These are phyloP conservation scores for Ascobolus immersus DNA, from an alignment of 495 filamentous ascomycete genomes.

Conservation along the genomic window DNA sequence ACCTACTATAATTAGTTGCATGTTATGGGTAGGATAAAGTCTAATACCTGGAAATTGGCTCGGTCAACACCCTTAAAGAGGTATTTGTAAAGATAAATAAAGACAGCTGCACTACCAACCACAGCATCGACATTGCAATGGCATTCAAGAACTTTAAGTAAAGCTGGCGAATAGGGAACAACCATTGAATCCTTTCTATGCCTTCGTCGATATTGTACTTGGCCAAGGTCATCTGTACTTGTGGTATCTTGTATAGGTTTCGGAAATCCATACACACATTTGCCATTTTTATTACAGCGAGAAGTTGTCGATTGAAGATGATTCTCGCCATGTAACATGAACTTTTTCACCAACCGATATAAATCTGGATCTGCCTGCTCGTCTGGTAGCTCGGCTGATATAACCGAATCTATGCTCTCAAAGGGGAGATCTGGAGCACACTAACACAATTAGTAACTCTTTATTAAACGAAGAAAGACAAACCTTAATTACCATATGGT, in stretches of 20 bases:
- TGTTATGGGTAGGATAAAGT: neutral
- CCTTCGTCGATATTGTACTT: slow-evolving; percentile 1
- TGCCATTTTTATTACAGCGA: slow-evolving; percentile 2
- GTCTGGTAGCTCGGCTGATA: neutral
- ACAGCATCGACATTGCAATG: slow-evolving; percentile 9
- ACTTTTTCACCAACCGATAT: neutral
- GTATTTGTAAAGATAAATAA: slow-evolving; percentile 9
- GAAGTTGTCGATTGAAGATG: neutral
- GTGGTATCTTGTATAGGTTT: neutral
- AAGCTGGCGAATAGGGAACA: slow-evolving; percentile 4
- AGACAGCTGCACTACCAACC: slow-evolving; percentile 6
- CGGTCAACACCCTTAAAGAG: slow-evolving; percentile 9
- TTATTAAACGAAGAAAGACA: neutral
- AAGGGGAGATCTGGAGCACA: neutral
- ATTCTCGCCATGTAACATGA: neutral
- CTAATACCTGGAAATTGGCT: neutral
- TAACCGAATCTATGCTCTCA: neutral
- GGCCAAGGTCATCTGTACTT: slow-evolving; percentile 1
- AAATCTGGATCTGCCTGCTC: neutral
- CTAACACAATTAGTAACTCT: neutral
- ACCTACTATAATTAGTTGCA: neutral
- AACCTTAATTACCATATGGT: slow-evolving; percentile 2
- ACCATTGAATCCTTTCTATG: slow-evolving; percentile 5
- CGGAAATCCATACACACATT: slow-evolving; percentile 3
- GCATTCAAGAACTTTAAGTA: slow-evolving; percentile 4